A percentile compares a stretch with the other conserved stretches of the same genome.
Conservation (phyloP, 768 basidiomycete species). For the Termitomyces sp. region DNA sequence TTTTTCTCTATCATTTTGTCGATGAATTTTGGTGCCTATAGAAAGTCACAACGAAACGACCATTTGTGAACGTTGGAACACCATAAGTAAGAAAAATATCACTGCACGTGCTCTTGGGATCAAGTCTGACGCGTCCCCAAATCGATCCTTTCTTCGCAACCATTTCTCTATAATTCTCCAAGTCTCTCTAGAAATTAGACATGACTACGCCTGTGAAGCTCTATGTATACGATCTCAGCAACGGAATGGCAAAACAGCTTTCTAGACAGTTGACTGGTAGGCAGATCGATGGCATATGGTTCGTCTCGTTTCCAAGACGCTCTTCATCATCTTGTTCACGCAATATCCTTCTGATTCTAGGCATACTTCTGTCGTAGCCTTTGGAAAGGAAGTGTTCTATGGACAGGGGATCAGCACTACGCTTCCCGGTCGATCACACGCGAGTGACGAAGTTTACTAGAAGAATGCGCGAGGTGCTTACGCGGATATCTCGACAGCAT, state of each 20-base stretch:
- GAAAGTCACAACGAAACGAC: no score
- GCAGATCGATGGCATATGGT: slow-evolving; percentile 95
- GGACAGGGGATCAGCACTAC: slow-evolving; percentile 81
- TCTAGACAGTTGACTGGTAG: slow-evolving; percentile 81
- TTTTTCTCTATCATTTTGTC: no score
- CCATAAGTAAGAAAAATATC: no score
- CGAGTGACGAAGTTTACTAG: slow-evolving; percentile 35
- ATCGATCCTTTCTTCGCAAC: background rate
- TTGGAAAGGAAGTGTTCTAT: slow-evolving; percentile 84
- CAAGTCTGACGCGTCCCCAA: slow-evolving; percentile 1
- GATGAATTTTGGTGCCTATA: no score
- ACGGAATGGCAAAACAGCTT: slow-evolving; percentile 77
- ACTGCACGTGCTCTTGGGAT: no score
- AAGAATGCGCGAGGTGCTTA: background rate
- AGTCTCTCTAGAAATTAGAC: background rate
- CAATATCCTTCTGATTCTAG: slow-evolving; percentile 34
- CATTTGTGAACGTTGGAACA: no score
- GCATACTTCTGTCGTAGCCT: slow-evolving; percentile 93
- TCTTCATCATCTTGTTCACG: slow-evolving; percentile 1
- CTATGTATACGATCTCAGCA: slow-evolving; percentile 90
- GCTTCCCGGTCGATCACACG: slow-evolving; percentile 79
- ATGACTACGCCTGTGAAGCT: slow-evolving; percentile 62
- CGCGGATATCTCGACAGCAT: slow-evolving; percentile 44
- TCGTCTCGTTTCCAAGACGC: background rate
- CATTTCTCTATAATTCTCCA: background rate